A percentile compares a stretch with the other conserved stretches of the same genome.
Evolutionary conservation across 805 yeast genomes (phyloP).

Genomic region (Candida taoyuanica): DNA sequence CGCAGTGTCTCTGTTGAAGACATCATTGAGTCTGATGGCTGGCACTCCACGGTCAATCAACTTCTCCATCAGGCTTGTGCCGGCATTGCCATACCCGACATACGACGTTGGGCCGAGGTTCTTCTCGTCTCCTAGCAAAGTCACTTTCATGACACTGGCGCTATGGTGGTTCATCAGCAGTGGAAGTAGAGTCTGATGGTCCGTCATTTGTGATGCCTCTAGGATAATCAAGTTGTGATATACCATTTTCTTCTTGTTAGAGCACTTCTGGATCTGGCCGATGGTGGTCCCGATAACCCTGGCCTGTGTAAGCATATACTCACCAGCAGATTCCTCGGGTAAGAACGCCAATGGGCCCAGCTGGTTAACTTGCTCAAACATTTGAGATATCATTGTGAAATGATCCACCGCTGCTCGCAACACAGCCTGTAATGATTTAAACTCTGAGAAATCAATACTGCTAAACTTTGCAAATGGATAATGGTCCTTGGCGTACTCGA

Average conservation of each 20-base stretch:
- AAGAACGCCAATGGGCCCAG: slow-evolving; percentile 26
- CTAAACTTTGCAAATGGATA: slow-evolving; percentile 18
- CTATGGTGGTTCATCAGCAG: slow-evolving; percentile 20
- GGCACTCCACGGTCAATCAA: slow-evolving; percentile 22
- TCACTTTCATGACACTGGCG: slow-evolving; percentile 24
- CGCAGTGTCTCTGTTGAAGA: neutral
- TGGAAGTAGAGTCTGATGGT: slow-evolving; percentile 30
- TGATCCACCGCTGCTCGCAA: slow-evolving; percentile 3
- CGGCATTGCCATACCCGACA: slow-evolving; percentile 13
- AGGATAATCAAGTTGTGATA: slow-evolving; percentile 30
- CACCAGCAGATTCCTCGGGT: slow-evolving; percentile 14
- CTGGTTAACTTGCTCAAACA: slow-evolving; percentile 24
- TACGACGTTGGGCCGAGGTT: slow-evolving; percentile 23
- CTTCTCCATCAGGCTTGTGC: slow-evolving; percentile 26
- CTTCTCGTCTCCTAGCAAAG: slow-evolving; percentile 33
- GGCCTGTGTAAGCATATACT: slow-evolving; percentile 27
- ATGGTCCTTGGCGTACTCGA: neutral
- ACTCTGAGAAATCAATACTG: neutral
- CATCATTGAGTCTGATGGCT: neutral
- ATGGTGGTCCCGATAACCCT: slow-evolving; percentile 29
- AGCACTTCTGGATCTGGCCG: no score
- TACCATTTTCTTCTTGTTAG: neutral
- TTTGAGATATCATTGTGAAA: slow-evolving; percentile 15
- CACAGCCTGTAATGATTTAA: neutral
- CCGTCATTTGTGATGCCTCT: slow-evolving; percentile 32